Percentiles rank a stretch among this genome's conserved stretches.
Conservation (phyloP, 371 early-diverging fungal species). For the Mucor sp. region DNA sequence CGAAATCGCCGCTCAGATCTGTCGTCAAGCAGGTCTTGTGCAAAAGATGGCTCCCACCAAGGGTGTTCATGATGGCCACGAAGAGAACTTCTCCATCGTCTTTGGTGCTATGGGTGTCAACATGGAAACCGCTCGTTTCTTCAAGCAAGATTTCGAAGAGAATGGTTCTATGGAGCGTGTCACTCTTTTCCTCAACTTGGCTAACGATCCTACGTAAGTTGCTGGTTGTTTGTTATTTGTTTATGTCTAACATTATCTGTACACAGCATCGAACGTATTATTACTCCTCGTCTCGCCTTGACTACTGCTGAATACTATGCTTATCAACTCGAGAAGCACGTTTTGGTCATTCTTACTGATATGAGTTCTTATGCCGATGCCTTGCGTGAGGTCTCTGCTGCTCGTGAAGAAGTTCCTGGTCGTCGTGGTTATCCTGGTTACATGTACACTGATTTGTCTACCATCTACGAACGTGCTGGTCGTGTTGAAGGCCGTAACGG, state of each 20-base stretch:
- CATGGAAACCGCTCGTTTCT: slow-evolving; percentile 99
- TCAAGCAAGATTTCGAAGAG: slow-evolving; percentile 99
- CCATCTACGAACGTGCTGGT: slow-evolving; percentile 99
- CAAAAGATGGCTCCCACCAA: slow-evolving; percentile 84
- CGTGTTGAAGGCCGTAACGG: slow-evolving; percentile 99
- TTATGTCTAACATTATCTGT: neutral
- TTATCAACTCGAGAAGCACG: slow-evolving; percentile 99
- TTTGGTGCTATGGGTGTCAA: slow-evolving; percentile 99
- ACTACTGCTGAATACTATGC: slow-evolving; percentile 99
- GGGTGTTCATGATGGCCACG: slow-evolving; percentile 97
- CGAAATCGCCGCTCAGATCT: slow-evolving; percentile 99
- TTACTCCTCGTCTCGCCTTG: slow-evolving; percentile 99
- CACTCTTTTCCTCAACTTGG: slow-evolving; percentile 99
- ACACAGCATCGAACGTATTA: slow-evolving; percentile 97
- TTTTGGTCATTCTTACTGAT: slow-evolving; percentile 99
- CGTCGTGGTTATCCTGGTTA: slow-evolving; percentile 99
- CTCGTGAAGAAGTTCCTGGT: slow-evolving; percentile 99
- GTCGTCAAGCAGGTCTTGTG: slow-evolving; percentile 99
- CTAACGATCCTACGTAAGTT: slow-evolving; percentile 99
- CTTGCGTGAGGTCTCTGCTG: slow-evolving; percentile 99
- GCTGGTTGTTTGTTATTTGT: slow-evolving; percentile 11
- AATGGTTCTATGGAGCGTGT: slow-evolving; percentile 99
- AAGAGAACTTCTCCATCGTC: slow-evolving; percentile 99
- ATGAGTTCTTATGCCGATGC: slow-evolving; percentile 99
- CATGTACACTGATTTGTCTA: slow-evolving; percentile 99